Evolutionary conservation across 306 rosid species (phyloP), one percentile per base, ranked within the genome.

Genomic region (Sphenostylis stenocarpa): DNA sequence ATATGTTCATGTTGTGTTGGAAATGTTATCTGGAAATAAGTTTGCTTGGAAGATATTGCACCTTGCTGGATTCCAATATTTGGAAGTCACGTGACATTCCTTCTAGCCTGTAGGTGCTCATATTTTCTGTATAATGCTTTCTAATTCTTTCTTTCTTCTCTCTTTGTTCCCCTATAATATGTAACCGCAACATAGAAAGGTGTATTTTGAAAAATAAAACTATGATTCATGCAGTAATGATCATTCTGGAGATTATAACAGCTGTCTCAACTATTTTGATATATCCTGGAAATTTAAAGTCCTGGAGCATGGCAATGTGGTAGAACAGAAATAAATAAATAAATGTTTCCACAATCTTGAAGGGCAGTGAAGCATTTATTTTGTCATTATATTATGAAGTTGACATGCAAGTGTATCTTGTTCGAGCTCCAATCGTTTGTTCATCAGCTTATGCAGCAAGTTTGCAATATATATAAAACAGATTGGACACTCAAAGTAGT

Each of bases 341-440:
- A 41, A 1, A 41, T 11, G 15, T 41, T 11, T 9, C 47, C 47
- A 10, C 47, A 10, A 12, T 41, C 47, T 41, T 11, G 15, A 2
- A 41, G 47, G 14, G 16, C 4, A 41, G 47, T 41, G 47, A 41
- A 41, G 16, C 47, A 41, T 10, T 41, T 3, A 12, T 29, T 1
- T 3, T 29, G 3, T 29, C 3, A 29, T 29, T 29, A 29, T 41
- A 41, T 12, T 41, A 41, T 41, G 47, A 12, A 11, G 0, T 9
- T 10, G 47, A 41, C 47, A 41, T 41, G 16, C 10, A 41, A 41
- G 47, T 2, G 47, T 12, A 41, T 41, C 47, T 2, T 33, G 38
- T 41, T 41, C 12, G 47, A 41, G 16, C 16, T 41, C 15, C 15
- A 10, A 41, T 41, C 3, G 82, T 80, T 92, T 78, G 3, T 49